A percentile compares a stretch with the other conserved stretches of the same genome.
These are phyloP conservation scores for Yarrowia phangngaensis DNA, from an alignment of 805 yeast species.

Conservation along the genomic window DNA sequence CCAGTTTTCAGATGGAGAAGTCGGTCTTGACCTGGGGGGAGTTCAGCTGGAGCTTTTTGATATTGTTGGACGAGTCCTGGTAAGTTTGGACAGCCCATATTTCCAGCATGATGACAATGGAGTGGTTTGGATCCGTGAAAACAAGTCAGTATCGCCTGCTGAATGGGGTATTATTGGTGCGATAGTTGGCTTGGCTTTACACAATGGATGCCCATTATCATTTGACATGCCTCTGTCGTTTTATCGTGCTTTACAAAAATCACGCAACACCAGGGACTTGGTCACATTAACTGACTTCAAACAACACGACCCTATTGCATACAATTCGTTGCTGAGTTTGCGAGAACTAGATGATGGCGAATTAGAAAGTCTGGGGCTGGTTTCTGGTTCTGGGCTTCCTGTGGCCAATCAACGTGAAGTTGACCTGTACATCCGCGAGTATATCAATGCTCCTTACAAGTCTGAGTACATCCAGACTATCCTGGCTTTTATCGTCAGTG, in stretches of 20 bases:
- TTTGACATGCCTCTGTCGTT: conserved; percentile 34
- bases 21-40: conserved; percentile 38
- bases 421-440: not conserved
- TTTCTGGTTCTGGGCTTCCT: not conserved
- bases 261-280: not conserved
- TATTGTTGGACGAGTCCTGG: conserved; percentile 31
- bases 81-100: conserved; percentile 27
- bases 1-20: conserved; percentile 33
- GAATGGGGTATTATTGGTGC: conserved; percentile 28
- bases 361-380: not conserved
- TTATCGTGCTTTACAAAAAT: conserved; percentile 29
- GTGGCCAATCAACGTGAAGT: not conserved
- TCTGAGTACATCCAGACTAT: not conserved
- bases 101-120: conserved; percentile 24
- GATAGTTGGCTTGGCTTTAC: conserved; percentile 35
- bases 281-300: conserved; percentile 28
- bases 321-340: conserved; percentile 27
- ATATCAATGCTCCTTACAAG: not conserved
- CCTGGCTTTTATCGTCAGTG: conserved; percentile 2
- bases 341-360: conserved; percentile 24
- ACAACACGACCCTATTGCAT: conserved; percentile 32
- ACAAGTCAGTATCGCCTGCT: not conserved
- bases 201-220: conserved; percentile 36
- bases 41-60: conserved; percentile 37
- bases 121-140: conserved; percentile 3